Base-by-base conservation (phyloP, 2,329 filamentous ascomycete genomes). In the Xylaria sp. region DNA sequence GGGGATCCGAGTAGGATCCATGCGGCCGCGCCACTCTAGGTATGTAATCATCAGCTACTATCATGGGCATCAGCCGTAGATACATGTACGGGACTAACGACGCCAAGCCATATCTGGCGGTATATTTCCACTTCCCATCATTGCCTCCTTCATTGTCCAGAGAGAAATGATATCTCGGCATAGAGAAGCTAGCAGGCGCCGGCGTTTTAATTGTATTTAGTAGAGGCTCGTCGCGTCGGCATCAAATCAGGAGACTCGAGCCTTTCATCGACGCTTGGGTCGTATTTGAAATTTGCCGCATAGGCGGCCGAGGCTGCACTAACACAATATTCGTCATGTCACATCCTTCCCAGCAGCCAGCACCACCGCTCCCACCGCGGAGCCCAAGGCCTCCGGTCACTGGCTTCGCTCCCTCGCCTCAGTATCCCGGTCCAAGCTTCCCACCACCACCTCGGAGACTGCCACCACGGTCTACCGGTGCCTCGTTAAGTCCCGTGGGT, bases 321-420 rank as follows among this genome's bases (percentile, higher is more conserved):
- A 23, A 28, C 14, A 23, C n/a, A 25, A 23, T 28, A 23, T 28
- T 43, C 49, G 25, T 25, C 21, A 67, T 68, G 63, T 65, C 65
- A 37, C 9, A 31, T 31, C 55, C 50, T 25, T 42, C 59, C 2
- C 58, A 60, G 12, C 60, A 59, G 11, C 65, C 69, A n/a, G n/a
- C n/a, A 9, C 65, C 67, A 14, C 68, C 63, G 55, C 65, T 69
- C 9, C 70, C 67, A 28, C 67, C 69, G 31, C 60, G 67, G 59
- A 68, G 57, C 35, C 67, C 64, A 33, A 66, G 60, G 40, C 66
- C 61, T 37, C 63, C 54, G 33, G 60, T 46, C 38, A 40, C 28
- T 38, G 43, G 15, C 21, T 46, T 60, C 54, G 28, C 4, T 33
- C 23, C 35, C 21, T 47, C 51, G 40, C 47, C 38, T 25, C 50